phyloP scores from a whole-genome alignment of 257 asterid genomes.

The Scutellaria galericulata region DNA sequence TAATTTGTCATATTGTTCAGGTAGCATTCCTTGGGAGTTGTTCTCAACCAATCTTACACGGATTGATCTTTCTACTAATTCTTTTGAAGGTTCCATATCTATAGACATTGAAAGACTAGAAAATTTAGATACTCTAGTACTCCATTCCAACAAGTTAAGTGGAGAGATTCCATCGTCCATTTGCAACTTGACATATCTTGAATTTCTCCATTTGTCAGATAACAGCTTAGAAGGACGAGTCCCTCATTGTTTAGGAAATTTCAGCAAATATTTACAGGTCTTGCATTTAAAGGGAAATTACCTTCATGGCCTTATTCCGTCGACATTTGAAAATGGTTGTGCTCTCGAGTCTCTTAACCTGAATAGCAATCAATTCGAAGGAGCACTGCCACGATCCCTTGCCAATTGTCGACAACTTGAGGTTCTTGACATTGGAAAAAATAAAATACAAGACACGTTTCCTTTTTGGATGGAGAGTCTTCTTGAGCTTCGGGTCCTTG shows the following conservation, averaged over 20 bases:
- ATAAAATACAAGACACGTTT: no score
- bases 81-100: constrained; percentile 34
- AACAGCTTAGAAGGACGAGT: constrained; percentile 12
- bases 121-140: not conserved
- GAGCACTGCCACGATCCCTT: no score
- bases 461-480: no score
- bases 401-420: no score
- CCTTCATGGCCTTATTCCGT: constrained; percentile 22
- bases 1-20: no score
- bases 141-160: not conserved
- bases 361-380: no score
- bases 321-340: no score
- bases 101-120: not conserved
- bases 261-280: not conserved
- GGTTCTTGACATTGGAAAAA: no score
- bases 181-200: constrained; percentile 15
- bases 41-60: no score
- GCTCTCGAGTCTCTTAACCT: no score
- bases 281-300: constrained; percentile 2
- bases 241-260: constrained; percentile 25
- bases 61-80: constrained; percentile 28
- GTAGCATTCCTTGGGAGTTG: no score
- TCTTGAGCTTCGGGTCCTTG: no score
- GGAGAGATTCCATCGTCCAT: constrained; percentile 24
- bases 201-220: not conserved